These are phyloP conservation scores for Scheffersomyces lignosus DNA, from an alignment of 805 yeast genomes.

Conservation along the genomic window DNA sequence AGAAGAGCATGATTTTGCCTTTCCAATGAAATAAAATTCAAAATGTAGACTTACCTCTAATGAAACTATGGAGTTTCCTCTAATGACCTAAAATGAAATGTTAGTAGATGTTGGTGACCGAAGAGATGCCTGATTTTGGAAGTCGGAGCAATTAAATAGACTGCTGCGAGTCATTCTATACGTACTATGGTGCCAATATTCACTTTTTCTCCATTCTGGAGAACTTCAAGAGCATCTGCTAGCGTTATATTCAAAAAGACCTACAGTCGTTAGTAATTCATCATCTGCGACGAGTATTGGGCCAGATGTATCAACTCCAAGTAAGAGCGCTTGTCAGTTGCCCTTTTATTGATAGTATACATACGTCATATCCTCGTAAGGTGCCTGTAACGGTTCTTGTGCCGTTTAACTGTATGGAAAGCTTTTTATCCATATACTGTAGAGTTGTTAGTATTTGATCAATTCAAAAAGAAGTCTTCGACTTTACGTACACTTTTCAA, in stretches of 20 bases:
- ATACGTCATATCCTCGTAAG: constrained; percentile 79
- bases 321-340: no score
- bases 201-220: constrained; percentile 47
- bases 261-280: constrained; percentile 31
- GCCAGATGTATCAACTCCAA: no score
- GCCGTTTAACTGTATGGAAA: constrained; percentile 76
- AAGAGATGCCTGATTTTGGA: no score
- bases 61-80: constrained; percentile 78
- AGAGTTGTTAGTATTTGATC: constrained; percentile 1
- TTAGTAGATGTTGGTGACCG: no score
- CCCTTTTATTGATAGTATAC: no score
- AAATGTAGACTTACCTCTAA: constrained; percentile 52
- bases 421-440: constrained; percentile 75
- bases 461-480: background rate
- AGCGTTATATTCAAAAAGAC: constrained; percentile 70
- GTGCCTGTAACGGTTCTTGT: constrained; percentile 76
- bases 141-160: no score
- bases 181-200: constrained; percentile 64
- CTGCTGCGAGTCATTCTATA: constrained; percentile 7
- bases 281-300: no score
- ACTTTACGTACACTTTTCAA: constrained; percentile 51
- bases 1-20: no score
- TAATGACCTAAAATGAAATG: constrained; percentile 47
- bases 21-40: background rate
- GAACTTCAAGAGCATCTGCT: constrained; percentile 68